phyloP scores from a whole-genome alignment of 768 basidiomycete genomes.

The Kwoniella dejecticola region DNA sequence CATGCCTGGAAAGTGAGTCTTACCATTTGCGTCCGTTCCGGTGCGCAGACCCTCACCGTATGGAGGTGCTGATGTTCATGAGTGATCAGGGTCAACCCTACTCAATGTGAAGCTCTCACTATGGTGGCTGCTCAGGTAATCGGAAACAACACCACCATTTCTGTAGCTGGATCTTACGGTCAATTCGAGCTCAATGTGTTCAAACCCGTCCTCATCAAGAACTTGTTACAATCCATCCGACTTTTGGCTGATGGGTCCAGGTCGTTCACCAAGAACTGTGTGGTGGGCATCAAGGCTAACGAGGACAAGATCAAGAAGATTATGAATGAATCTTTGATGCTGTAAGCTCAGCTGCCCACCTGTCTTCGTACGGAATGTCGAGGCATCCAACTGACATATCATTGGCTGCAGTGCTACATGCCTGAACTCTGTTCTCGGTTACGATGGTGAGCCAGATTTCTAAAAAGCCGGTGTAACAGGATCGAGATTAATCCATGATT shows the following conservation, averaged over 20 bases:
- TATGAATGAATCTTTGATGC: conserved; percentile 93
- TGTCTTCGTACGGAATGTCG: not conserved
- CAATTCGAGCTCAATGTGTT: conserved; percentile 99
- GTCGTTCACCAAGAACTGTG: conserved; percentile 95
- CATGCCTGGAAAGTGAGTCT: conserved; percentile 85
- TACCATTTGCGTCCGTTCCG: too few relatives aligned
- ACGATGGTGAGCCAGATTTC: conserved; percentile 74
- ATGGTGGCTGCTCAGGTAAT: conserved; percentile 99
- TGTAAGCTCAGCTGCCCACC: conserved; percentile 56
- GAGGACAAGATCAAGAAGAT: conserved; percentile 86
- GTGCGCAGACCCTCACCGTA: too few relatives aligned
- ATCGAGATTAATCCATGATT: not conserved
- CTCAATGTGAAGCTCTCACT: conserved; percentile 96
- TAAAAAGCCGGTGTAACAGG: not conserved
- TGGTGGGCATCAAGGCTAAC: conserved; percentile 94
- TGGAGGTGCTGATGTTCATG: too few relatives aligned
- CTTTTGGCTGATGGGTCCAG: conserved; percentile 89
- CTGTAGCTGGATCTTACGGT: conserved; percentile 88
- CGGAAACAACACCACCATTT: conserved; percentile 92
- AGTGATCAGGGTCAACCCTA: conserved; percentile 75
- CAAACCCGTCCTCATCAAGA: conserved; percentile 98
- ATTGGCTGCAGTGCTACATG: conserved; percentile 68
- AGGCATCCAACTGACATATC: not conserved
- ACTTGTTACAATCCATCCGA: conserved; percentile 92
- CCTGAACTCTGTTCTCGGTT: conserved; percentile 91